Conservation (phyloP, 495 filamentous ascomycete species). For the Aspergillus steynii region DNA sequence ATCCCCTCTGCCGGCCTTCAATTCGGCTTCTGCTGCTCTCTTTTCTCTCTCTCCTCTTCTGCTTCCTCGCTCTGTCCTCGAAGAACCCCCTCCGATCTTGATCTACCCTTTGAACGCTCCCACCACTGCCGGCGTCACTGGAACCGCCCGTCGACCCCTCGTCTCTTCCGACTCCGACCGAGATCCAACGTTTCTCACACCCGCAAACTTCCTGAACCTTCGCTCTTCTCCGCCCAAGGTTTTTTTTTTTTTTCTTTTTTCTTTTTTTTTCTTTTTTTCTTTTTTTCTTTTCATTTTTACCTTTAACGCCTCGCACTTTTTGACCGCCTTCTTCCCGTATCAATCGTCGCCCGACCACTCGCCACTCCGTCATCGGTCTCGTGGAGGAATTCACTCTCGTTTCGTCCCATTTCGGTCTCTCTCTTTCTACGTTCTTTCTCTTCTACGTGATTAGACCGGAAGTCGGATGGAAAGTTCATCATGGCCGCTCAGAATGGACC, state of each 20-base stretch:
- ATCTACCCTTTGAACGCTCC: constrained; percentile 1
- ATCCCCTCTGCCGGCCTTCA: constrained; percentile 1
- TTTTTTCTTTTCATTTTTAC: constrained; percentile 11
- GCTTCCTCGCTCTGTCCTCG: not conserved
- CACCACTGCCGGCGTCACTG: too few species aligned
- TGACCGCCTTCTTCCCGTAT: constrained; percentile 4
- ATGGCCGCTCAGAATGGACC: constrained; percentile 51
- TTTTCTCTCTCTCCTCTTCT: not conserved
- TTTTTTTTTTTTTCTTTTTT: constrained; percentile 22
- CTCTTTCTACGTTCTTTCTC: constrained; percentile 14
- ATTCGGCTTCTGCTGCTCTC: not conserved
- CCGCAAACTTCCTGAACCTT: constrained; percentile 44
- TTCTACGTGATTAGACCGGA: constrained; percentile 20
- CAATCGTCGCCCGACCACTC: constrained; percentile 10
- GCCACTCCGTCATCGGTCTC: not conserved
- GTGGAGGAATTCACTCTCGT: not conserved
- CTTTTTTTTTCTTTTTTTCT: constrained; percentile 12
- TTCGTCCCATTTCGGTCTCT: not conserved
- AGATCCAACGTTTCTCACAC: constrained; percentile 38
- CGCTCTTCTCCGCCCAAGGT: constrained; percentile 30
- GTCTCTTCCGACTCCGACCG: constrained; percentile 16
- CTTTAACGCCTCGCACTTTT: constrained; percentile 12
- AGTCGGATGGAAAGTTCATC: constrained; percentile 45
- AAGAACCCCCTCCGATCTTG: not conserved
- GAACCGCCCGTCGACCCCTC: constrained; percentile 6